A percentile compares a stretch with the other conserved stretches of the same genome.
Evolutionary conservation across 768 basidiomycete genomes (phyloP).

Genomic region (Rossbeevera mucosa): DNA sequence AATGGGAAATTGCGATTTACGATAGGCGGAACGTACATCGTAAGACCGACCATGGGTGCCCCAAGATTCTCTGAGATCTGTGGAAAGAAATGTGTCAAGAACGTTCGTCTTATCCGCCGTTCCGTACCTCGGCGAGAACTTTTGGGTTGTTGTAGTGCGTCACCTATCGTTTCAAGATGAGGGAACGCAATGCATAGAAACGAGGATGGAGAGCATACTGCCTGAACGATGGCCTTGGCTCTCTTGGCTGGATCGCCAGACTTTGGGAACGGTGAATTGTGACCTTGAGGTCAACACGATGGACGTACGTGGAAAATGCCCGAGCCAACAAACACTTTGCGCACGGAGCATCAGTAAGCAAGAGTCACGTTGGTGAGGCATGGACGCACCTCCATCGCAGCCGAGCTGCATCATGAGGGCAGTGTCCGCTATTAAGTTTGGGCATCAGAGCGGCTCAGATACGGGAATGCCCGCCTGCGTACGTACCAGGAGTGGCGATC

Average conservation of each 20-base stretch:
- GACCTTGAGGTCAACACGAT: neutral
- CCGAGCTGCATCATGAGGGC: slow-evolving; percentile 99
- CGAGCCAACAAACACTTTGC: slow-evolving; percentile 90
- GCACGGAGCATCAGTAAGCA: neutral
- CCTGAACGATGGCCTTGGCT: slow-evolving; percentile 93
- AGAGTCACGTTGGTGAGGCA: neutral
- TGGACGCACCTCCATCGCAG: slow-evolving; percentile 81
- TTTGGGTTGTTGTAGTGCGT: slow-evolving; percentile 96
- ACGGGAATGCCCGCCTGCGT: neutral
- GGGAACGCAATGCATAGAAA: neutral
- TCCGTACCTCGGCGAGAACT: slow-evolving; percentile 75
- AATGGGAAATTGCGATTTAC: neutral
- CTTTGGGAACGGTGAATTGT: slow-evolving; percentile 34
- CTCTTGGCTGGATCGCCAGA: slow-evolving; percentile 92
- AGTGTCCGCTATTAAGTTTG: slow-evolving; percentile 64
- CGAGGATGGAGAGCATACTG: slow-evolving; percentile 46
- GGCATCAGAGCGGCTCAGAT: neutral
- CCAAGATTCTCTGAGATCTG: slow-evolving; percentile 82
- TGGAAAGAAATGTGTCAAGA: slow-evolving; percentile 4
- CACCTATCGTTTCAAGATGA: slow-evolving; percentile 41
- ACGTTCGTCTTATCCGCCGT: neutral
- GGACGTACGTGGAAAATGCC: slow-evolving; percentile 89
- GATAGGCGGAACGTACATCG: slow-evolving; percentile 54
- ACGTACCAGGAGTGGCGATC: slow-evolving; percentile 80
- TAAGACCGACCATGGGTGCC: slow-evolving; percentile 89